Conservation (phyloP, 352 stramenopile species). For the Detonula confervacea region DNA sequence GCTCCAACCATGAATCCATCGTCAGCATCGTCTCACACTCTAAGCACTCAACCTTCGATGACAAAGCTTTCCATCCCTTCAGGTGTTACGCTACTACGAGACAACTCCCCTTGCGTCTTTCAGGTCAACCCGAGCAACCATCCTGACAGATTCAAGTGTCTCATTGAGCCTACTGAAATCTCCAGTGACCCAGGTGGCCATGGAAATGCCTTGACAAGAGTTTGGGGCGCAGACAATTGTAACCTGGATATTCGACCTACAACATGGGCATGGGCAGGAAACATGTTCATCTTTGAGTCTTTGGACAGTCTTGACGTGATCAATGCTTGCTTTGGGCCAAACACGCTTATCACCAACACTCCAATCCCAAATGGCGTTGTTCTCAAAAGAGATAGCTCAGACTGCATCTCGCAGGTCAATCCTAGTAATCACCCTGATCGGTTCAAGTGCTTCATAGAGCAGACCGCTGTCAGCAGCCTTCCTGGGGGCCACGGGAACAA, state of each 20-base stretch:
- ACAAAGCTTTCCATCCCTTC: slow-evolving; percentile 6
- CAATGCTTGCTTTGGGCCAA: slow-evolving; percentile 8
- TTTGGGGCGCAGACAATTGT: slow-evolving; percentile 5
- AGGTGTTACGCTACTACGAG: slow-evolving; percentile 7
- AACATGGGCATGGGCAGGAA: background rate
- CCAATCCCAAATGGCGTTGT: slow-evolving; percentile 6
- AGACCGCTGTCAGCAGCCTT: slow-evolving; percentile 8
- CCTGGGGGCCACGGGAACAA: background rate
- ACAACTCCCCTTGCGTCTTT: slow-evolving; percentile 13
- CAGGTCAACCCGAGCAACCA: slow-evolving; percentile 20
- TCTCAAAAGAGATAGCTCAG: slow-evolving; percentile 9
- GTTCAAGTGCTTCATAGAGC: slow-evolving; percentile 19
- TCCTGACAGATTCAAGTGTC: slow-evolving; percentile 18
- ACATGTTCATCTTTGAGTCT: slow-evolving; percentile 14
- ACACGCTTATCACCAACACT: slow-evolving; percentile 9
- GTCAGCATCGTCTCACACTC: slow-evolving; percentile 4
- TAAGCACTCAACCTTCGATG: slow-evolving; percentile 5
- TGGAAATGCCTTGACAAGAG: slow-evolving; percentile 11
- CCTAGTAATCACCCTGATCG: slow-evolving; percentile 18
- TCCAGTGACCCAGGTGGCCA: slow-evolving; percentile 2
- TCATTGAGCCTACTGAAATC: slow-evolving; percentile 9
- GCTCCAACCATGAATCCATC: background rate
- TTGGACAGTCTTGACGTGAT: slow-evolving; percentile 3
- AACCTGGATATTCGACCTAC: slow-evolving; percentile 7
- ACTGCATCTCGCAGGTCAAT: slow-evolving; percentile 9